phyloP scores from a whole-genome alignment of 352 stramenopile genomes.

The Pythium periplocum region DNA sequence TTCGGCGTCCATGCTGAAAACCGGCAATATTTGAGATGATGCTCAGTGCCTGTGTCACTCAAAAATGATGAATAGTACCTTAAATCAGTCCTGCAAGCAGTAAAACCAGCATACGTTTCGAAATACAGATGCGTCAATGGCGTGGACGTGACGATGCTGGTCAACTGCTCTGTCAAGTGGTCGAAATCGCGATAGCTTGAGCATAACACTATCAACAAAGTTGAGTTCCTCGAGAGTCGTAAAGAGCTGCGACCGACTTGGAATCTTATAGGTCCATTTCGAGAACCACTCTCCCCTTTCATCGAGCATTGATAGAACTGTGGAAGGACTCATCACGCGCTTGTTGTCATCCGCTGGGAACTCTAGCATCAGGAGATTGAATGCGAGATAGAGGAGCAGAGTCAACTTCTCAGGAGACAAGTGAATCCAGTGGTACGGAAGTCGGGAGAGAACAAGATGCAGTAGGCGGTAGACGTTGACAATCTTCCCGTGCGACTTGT shows the following conservation, averaged over 20 bases:
- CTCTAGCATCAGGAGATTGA: slow-evolving; percentile 39
- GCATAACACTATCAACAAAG: neutral
- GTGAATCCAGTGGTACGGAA: slow-evolving; percentile 54
- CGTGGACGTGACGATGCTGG: too few species aligned
- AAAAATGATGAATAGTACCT: too few species aligned
- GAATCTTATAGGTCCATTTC: slow-evolving; percentile 39
- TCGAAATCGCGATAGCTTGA: too few species aligned
- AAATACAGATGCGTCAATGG: too few species aligned
- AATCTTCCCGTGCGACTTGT: slow-evolving; percentile 2
- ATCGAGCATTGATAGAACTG: slow-evolving; percentile 30
- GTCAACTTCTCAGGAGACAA: slow-evolving; percentile 38
- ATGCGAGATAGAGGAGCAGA: slow-evolving; percentile 30
- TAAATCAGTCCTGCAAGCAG: too few species aligned
- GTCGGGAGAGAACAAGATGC: slow-evolving; percentile 22
- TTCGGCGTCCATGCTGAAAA: too few species aligned
- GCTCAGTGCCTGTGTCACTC: too few species aligned
- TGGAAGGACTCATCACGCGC: slow-evolving; percentile 20
- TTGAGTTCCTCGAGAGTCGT: slow-evolving; percentile 11
- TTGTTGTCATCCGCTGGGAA: slow-evolving; percentile 22
- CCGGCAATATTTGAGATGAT: too few species aligned
- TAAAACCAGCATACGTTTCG: too few species aligned
- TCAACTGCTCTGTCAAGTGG: too few species aligned
- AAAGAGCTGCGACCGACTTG: slow-evolving; percentile 32
- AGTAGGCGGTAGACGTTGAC: slow-evolving; percentile 45
- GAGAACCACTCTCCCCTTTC: slow-evolving; percentile 34